These are phyloP conservation scores for Carex sylvatica DNA, from an alignment of 202 grass and related monocot species.

Conservation along the genomic window DNA sequence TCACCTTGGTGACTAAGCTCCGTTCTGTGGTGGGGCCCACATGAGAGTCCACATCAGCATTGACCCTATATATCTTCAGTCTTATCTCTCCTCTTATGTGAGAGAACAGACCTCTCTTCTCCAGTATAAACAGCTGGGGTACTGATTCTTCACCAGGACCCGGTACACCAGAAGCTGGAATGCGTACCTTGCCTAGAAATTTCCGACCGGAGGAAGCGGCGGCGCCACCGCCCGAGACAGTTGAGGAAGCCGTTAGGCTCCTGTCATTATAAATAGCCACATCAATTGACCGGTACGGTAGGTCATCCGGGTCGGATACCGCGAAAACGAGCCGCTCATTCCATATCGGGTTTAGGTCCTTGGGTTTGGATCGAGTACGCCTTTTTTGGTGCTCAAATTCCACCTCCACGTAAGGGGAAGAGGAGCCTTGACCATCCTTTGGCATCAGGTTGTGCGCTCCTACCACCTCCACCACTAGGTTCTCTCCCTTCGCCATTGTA, in stretches of 20 bases:
- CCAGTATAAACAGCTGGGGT: conserved; percentile 73
- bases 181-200: conserved; percentile 85
- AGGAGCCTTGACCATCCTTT: conserved; percentile 87
- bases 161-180: conserved; percentile 56
- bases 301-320: conserved; percentile 71
- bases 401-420: conserved; percentile 75
- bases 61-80: conserved; percentile 70
- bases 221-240: background rate
- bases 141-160: conserved; percentile 66
- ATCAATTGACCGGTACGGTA: conserved; percentile 83
- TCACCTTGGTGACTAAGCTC: conserved; percentile 22
- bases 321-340: conserved; percentile 83
- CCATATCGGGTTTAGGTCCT: conserved; percentile 84
- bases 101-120: conserved; percentile 86
- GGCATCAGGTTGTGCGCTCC: conserved; percentile 96
- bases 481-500: conserved; percentile 65
- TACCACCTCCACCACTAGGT: conserved; percentile 90
- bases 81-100: conserved; percentile 91
- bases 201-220: conserved; percentile 37
- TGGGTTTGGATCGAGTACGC: conserved; percentile 49
- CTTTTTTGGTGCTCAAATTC: conserved; percentile 90
- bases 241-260: background rate
- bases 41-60: conserved; percentile 22
- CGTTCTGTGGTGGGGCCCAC: background rate
- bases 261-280: conserved; percentile 79